Evolutionary conservation across 2,329 filamentous ascomycete species (phyloP), one percentile per base, ranked within the genome.

Genomic region (Cladosporium sp.): DNA sequence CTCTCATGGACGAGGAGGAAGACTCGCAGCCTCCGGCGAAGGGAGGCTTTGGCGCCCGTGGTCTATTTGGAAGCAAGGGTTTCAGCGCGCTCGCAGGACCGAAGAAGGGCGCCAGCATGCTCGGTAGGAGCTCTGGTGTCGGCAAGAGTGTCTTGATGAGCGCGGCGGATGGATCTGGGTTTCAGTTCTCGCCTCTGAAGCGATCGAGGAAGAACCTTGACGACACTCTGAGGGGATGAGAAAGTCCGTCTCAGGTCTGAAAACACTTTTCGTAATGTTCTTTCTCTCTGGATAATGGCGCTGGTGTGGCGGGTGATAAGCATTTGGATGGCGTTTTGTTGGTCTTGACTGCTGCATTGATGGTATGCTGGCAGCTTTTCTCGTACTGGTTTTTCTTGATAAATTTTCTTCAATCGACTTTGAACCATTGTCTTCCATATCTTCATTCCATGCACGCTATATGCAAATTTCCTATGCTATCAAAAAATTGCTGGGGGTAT

Each of bases 1-100:
- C 68, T 20, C 54, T 70, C 13, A 69, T 70, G 52, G 68, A 70
- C 51, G 67, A 68, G 39, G 66, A 70, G n/a, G 67, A 70, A 17
- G 67, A 66, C 20, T 53, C 49, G n/a, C 55, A 51, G 27, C 36
- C 52, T 9, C 43, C 50, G 17, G 52, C 54, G 2, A 64, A 63
- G 45, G 53, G 54, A 64, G 43, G 58, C 58, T 43, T 58, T 15
- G 53, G 55, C 13, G 37, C 50, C 4, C 40, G 58, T 13, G 57
- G 60, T 8, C 43, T 56, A 13, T 60, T 68, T 22, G 67, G 66
- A 13, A 55, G 58, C 32, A 61, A 62, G 40, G 61, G 61, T 30
- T 61, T 67, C 32, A 65, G 64, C n/a, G 59, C 58, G 17, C 57
- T 68, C 45, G 59, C 53, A 13, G 60, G 58, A 24, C 47, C 48